Evolutionary conservation across 1,284 basidiomycete species (phyloP).

Genomic region (Wallemia hederae): DNA sequence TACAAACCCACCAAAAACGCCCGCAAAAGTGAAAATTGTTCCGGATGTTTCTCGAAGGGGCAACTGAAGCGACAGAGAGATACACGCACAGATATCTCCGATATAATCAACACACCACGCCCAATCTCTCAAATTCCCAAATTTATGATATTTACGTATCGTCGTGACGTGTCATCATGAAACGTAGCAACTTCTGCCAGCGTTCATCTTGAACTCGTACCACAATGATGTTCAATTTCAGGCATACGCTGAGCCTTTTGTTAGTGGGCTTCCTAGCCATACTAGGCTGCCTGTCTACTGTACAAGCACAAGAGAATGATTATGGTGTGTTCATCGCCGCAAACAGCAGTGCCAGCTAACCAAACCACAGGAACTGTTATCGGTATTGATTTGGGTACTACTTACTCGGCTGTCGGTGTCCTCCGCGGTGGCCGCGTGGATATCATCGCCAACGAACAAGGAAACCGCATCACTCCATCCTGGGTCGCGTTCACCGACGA

Average conservation of each 20-base stretch:
- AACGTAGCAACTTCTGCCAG: not conserved
- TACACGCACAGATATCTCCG: not conserved
- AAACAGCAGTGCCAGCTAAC: not conserved
- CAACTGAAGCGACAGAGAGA: no score
- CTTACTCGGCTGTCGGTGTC: conserved; percentile 32
- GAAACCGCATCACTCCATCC: conserved; percentile 17
- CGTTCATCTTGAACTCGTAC: not conserved
- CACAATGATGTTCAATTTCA: not conserved
- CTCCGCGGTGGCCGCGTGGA: conserved; percentile 76
- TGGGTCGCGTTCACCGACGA: conserved; percentile 13
- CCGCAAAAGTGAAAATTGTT: no score
- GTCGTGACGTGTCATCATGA: not conserved
- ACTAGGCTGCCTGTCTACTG: not conserved
- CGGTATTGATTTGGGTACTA: conserved; percentile 28
- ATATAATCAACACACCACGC: not conserved
- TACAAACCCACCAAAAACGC: no score
- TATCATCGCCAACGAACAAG: conserved; percentile 67
- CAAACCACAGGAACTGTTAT: conserved; percentile 10
- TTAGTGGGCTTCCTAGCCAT: not conserved
- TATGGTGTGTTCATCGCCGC: not conserved
- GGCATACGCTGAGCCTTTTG: not conserved
- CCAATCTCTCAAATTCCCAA: no score
- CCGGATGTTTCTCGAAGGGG: no score
- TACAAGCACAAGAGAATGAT: not conserved
- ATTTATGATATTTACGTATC: not conserved